Evolutionary conservation across 1,139 yeast genomes (phyloP).

Genomic region (Suhomyces kunorum): DNA sequence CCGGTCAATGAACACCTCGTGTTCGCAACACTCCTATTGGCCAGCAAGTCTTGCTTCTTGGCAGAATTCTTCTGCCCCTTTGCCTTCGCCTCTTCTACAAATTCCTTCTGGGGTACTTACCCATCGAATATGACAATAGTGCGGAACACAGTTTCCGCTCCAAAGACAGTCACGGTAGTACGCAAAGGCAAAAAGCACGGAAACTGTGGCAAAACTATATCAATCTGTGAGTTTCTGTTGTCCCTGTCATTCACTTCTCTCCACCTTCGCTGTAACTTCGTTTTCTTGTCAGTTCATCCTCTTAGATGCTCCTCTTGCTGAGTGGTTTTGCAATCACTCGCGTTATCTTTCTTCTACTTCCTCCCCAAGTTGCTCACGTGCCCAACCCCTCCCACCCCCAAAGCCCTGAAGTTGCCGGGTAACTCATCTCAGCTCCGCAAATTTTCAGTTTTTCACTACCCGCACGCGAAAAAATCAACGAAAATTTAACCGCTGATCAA

Average conservation of each 20-base stretch:
- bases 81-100: no score
- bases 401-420: constrained; percentile 9
- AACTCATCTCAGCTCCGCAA: constrained; percentile 14
- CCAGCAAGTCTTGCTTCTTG: no score
- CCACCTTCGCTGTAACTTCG: not conserved
- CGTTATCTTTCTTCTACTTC: not conserved
- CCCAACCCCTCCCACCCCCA: no score
- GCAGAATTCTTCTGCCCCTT: no score
- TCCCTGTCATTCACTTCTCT: not conserved
- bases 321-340: not conserved
- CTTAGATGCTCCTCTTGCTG: no score
- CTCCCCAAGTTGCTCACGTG: constrained; percentile 1
- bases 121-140: no score
- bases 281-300: not conserved
- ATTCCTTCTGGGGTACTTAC: no score
- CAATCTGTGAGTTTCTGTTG: not conserved
- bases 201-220: not conserved
- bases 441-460: constrained; percentile 5
- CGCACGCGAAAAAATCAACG: constrained; percentile 13
- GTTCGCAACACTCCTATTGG: no score
- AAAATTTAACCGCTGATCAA: constrained; percentile 11
- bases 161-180: no score
- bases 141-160: no score
- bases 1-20: no score
- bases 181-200: no score